Evolutionary conservation across 495 filamentous ascomycete genomes (phyloP).

Genomic region (Schizothecium vesticola): DNA sequence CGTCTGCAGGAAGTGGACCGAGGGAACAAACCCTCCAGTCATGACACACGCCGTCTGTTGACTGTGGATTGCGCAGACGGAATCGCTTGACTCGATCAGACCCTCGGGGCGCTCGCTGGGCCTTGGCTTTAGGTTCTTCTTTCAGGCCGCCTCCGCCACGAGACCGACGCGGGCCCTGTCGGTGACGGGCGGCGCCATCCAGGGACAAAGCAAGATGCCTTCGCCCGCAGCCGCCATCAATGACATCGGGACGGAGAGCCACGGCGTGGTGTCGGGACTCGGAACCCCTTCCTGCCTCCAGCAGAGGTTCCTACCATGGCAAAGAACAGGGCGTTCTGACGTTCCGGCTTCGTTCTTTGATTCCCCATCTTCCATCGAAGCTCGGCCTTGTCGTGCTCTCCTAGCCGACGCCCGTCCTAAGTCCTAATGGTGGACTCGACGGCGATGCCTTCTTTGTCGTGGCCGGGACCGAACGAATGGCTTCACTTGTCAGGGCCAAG

Average conservation of each 20-base stretch:
- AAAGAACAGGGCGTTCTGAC: background rate
- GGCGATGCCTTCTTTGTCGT: background rate
- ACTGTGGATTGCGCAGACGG: background rate
- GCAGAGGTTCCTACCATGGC: background rate
- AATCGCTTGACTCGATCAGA: too few relatives aligned
- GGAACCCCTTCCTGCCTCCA: background rate
- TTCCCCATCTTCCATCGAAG: background rate
- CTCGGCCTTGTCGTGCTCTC: background rate
- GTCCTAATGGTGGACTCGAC: background rate
- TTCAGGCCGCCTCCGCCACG: background rate
- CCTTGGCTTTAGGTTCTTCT: too few relatives aligned
- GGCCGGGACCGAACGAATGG: background rate
- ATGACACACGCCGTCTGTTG: background rate
- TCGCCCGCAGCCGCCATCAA: background rate
- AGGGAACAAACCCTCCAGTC: background rate
- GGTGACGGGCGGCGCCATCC: background rate
- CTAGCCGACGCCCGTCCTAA: background rate
- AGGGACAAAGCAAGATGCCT: background rate
- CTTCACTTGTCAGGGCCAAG: background rate
- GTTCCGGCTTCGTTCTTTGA: background rate
- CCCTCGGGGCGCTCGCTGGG: too few relatives aligned
- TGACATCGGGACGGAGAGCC: background rate
- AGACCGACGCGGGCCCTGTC: background rate
- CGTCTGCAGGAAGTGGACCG: background rate
- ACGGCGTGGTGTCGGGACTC: background rate